Evolutionary conservation across 1,284 basidiomycete species (phyloP).

Genomic region (Boletus coffeatus): DNA sequence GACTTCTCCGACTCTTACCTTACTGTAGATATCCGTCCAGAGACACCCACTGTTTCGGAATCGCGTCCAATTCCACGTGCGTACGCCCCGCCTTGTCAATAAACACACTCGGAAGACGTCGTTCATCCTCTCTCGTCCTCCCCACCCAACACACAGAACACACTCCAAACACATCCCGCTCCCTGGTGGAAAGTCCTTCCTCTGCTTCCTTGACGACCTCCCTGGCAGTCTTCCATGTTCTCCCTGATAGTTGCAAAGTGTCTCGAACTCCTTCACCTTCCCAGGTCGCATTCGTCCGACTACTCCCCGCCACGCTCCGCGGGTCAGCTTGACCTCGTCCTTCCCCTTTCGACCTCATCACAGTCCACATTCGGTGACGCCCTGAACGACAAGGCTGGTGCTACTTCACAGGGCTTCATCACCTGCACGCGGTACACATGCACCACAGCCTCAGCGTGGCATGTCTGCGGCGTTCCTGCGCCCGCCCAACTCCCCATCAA

Average conservation of each 20-base stretch:
- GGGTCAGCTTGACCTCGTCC: conserved; percentile 46
- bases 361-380: conserved; percentile 46
- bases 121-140: conserved; percentile 35
- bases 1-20: too few species aligned
- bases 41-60: too few species aligned
- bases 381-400: conserved; percentile 36
- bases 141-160: conserved; percentile 19
- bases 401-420: conserved; percentile 34
- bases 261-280: conserved; percentile 45
- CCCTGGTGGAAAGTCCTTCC: conserved; percentile 8
- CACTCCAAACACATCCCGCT: neutral
- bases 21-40: too few species aligned
- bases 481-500: conserved; percentile 38
- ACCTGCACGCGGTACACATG: conserved; percentile 44
- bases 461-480: conserved; percentile 59
- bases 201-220: conserved; percentile 3
- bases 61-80: conserved; percentile 48
- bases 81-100: conserved; percentile 50
- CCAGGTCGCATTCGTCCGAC: conserved; percentile 30
- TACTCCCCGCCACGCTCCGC: conserved; percentile 47
- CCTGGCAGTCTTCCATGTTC: conserved; percentile 39
- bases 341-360: conserved; percentile 64
- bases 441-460: conserved; percentile 43
- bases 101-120: conserved; percentile 49
- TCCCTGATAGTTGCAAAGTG: conserved; percentile 45